Conservation (phyloP, 2,329 filamentous ascomycete genomes). For the Trichoderma gracile region DNA sequence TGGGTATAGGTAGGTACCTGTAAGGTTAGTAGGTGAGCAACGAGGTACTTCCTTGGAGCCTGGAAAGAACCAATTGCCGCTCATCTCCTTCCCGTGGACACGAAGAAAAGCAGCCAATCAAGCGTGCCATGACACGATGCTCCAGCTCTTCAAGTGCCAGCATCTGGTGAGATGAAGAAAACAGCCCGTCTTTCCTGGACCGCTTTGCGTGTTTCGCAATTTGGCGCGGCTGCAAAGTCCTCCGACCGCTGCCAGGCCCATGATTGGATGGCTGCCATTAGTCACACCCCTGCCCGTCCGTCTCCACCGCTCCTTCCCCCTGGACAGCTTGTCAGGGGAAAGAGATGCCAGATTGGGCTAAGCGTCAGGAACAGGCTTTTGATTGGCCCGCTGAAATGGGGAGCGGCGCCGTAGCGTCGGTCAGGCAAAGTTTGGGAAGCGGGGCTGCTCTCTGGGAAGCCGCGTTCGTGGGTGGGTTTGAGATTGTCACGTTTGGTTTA, state of each 20-base stretch:
- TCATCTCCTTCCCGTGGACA: not conserved
- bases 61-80: too few relatives aligned
- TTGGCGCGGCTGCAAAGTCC: constrained; percentile 13
- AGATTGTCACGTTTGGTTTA: not conserved
- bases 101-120: not conserved
- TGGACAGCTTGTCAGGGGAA: constrained; percentile 14
- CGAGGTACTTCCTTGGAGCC: too few relatives aligned
- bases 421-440: constrained; percentile 2
- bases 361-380: constrained; percentile 43
- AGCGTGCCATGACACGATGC: not conserved
- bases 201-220: constrained; percentile 14
- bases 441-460: constrained; percentile 8
- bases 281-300: constrained; percentile 16
- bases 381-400: constrained; percentile 44
- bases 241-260: not conserved
- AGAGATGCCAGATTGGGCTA: constrained; percentile 31
- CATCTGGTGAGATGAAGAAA: constrained; percentile 15
- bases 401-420: constrained; percentile 1
- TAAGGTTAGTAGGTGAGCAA: not conserved
- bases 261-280: not conserved
- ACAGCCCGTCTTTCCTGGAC: not conserved
- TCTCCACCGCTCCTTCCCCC: constrained; percentile 12
- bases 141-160: not conserved
- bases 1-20: too few relatives aligned
- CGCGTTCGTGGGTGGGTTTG: not conserved